These are phyloP conservation scores for Tylopilus sp. DNA, from an alignment of 1,284 basidiomycete genomes.

Conservation along the genomic window DNA sequence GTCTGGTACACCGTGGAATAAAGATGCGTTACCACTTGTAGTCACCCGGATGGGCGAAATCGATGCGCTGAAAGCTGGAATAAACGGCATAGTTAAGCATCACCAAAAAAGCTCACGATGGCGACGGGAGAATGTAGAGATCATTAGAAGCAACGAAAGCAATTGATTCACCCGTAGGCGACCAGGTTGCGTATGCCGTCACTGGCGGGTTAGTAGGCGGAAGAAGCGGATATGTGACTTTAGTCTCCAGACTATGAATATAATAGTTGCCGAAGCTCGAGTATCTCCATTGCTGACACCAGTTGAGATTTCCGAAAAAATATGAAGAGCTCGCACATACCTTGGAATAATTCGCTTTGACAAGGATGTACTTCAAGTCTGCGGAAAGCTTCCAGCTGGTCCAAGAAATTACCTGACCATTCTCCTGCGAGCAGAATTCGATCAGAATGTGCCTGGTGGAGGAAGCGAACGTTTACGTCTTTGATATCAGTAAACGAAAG, in stretches of 20 bases:
- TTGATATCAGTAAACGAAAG: conserved; percentile 55
- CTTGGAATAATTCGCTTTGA: conserved; percentile 71
- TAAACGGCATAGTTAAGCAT: conserved; percentile 3
- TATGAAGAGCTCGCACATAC: conserved; percentile 33
- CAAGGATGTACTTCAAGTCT: conserved; percentile 81
- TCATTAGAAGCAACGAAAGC: conserved; percentile 83
- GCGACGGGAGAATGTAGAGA: conserved; percentile 70
- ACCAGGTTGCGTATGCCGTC: conserved; percentile 79
- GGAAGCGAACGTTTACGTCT: conserved; percentile 47
- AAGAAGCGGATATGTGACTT: conserved; percentile 63
- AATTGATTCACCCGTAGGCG: conserved; percentile 75
- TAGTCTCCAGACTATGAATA: conserved; percentile 62
- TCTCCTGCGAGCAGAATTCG: conserved; percentile 41
- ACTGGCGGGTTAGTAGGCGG: conserved; percentile 61
- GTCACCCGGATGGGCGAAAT: conserved; percentile 73
- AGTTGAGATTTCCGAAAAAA: conserved; percentile 1
- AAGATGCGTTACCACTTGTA: conserved; percentile 69
- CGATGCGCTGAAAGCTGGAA: conserved; percentile 31
- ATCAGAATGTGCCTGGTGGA: not conserved
- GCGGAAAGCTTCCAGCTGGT: conserved; percentile 74
- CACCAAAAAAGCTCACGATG: conserved; percentile 41
- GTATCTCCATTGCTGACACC: conserved; percentile 80
- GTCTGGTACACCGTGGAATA: conserved; percentile 93
- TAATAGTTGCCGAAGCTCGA: conserved; percentile 88
- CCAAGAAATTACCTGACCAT: conserved; percentile 52